Evolutionary conservation across 805 yeast species (phyloP).

Genomic region (Candida parachauliodes): DNA sequence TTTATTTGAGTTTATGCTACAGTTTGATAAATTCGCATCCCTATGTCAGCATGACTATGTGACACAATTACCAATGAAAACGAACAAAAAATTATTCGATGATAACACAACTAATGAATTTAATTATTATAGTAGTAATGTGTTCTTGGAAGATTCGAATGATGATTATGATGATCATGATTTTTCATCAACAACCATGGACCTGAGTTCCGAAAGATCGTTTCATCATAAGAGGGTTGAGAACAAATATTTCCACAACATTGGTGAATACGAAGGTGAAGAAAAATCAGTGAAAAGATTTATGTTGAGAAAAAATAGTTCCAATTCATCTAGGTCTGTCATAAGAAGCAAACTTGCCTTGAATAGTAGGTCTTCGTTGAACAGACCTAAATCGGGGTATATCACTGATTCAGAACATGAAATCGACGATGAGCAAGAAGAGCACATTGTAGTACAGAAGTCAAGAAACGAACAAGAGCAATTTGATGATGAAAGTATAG

Average conservation of each 20-base stretch:
- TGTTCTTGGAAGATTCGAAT: background rate
- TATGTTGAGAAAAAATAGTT: constrained; percentile 4
- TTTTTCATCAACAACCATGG: background rate
- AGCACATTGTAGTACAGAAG: no score
- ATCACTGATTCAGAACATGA: constrained; percentile 12
- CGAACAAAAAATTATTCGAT: background rate
- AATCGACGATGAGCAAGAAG: constrained; percentile 10
- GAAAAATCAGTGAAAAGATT: constrained; percentile 5
- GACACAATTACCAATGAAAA: constrained; percentile 5
- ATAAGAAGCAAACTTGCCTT: constrained; percentile 15
- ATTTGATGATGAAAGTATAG: background rate
- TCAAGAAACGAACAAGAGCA: background rate
- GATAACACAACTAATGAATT: background rate
- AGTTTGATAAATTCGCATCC: constrained; percentile 17
- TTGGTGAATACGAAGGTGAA: constrained; percentile 5
- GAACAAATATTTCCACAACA: constrained; percentile 7
- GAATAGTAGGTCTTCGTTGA: constrained; percentile 7
- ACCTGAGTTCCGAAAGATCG: background rate
- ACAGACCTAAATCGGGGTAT: constrained; percentile 13
- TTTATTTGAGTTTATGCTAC: constrained; percentile 55
- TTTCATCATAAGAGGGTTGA: constrained; percentile 11
- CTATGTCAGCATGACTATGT: constrained; percentile 17
- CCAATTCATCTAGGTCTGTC: constrained; percentile 14
- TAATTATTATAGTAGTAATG: background rate
- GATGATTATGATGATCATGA: background rate